Percentiles rank a stretch among this genome's conserved stretches.
Conservation (phyloP, 2,329 filamentous ascomycete genomes). For the Tolypocladium inflatum region DNA sequence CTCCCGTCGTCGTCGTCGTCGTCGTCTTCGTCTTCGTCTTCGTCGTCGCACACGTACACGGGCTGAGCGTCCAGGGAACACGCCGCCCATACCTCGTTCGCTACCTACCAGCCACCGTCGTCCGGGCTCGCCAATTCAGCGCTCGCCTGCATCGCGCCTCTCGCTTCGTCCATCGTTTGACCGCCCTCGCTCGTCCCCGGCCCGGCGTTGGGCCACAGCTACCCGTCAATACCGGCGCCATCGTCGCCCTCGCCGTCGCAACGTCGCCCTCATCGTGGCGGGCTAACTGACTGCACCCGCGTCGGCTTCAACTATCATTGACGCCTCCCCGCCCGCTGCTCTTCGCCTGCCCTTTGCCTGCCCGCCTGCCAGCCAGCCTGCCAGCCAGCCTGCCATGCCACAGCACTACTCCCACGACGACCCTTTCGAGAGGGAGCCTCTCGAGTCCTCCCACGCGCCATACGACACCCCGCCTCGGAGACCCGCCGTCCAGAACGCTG, state of each 20-base stretch:
- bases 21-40: too few relatives aligned
- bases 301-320: not conserved
- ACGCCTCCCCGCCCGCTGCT: not conserved
- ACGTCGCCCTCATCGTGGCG: not conserved
- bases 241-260: not conserved
- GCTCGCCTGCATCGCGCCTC: not conserved
- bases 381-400: constrained; percentile 16
- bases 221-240: not conserved
- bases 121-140: not conserved
- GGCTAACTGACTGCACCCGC: not conserved
- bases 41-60: not conserved
- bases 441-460: constrained; percentile 14
- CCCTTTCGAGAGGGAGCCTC: constrained; percentile 25
- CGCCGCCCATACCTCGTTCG: not conserved
- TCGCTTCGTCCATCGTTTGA: not conserved
- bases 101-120: not conserved
- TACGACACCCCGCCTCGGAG: constrained; percentile 12
- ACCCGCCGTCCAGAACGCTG: constrained; percentile 1
- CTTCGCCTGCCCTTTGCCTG: not conserved
- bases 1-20: not conserved
- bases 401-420: constrained; percentile 19
- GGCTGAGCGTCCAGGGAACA: not conserved
- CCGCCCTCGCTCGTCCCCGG: not conserved
- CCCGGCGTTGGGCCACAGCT: not conserved
- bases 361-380: too few relatives aligned